These are phyloP conservation scores for Thielaviopsis populi DNA, from an alignment of 2,329 filamentous ascomycete species.

Conservation along the genomic window DNA sequence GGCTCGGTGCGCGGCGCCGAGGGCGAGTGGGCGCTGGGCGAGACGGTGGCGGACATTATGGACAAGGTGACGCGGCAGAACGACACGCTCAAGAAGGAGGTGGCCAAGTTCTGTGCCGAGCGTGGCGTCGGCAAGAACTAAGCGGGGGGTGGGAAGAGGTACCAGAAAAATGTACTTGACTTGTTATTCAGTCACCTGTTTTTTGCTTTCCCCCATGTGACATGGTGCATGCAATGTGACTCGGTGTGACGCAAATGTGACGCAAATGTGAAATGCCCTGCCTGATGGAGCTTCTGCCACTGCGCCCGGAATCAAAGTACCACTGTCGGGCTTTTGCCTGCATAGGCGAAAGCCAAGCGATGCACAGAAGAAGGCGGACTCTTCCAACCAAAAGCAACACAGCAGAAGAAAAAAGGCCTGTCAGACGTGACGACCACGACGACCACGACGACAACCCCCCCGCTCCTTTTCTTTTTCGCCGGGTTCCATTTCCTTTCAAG, in stretches of 20 bases:
- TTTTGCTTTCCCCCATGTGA: background rate
- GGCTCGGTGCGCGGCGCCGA: conserved; percentile 29
- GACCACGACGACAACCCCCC: too few species aligned
- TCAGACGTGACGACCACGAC: too few species aligned
- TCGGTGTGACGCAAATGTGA: background rate
- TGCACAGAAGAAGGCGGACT: background rate
- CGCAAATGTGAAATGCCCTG: background rate
- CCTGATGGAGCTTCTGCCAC: too few species aligned
- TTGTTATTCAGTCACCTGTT: background rate
- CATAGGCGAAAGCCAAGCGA: background rate
- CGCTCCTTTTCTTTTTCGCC: background rate
- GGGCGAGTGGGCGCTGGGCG: conserved; percentile 30
- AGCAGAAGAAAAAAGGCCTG: background rate
- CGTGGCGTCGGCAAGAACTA: conserved; percentile 28
- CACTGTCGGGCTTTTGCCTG: background rate
- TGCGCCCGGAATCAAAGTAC: background rate
- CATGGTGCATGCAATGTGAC: background rate
- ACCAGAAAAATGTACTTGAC: too few species aligned
- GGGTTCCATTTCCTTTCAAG: background rate
- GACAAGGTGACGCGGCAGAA: conserved; percentile 48
- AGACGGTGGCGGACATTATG: conserved; percentile 46
- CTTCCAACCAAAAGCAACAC: background rate
- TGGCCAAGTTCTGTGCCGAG: conserved; percentile 58
- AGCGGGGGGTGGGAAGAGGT: background rate
- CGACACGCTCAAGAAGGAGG: conserved; percentile 55